phyloP scores from a whole-genome alignment of 306 rosid species.

The Glycine latifolia region DNA sequence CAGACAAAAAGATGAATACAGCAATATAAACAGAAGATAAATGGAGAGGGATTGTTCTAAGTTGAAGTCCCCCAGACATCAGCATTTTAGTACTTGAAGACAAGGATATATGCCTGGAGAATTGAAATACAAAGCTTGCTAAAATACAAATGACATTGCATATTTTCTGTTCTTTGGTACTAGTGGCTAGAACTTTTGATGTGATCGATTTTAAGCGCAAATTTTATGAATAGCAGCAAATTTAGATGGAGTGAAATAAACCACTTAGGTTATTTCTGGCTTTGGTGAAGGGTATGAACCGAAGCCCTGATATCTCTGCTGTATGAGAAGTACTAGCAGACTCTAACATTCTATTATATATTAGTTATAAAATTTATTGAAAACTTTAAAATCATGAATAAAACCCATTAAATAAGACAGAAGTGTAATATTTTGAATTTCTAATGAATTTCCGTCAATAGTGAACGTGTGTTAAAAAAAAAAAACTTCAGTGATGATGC shows the following conservation, averaged over 20 bases:
- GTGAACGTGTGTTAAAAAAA: not conserved
- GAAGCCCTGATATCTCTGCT: not conserved
- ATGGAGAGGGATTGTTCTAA: conserved; percentile 2
- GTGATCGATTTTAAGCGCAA: not conserved
- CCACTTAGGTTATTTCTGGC: not conserved
- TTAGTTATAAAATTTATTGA: no score
- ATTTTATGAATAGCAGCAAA: not conserved
- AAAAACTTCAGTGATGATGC: no score
- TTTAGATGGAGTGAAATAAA: not conserved
- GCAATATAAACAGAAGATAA: not conserved
- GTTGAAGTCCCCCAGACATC: not conserved
- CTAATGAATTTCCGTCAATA: no score
- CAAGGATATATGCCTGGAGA: no score
- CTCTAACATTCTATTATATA: no score
- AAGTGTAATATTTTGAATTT: no score
- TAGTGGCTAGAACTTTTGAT: conserved; percentile 4
- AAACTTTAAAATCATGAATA: no score
- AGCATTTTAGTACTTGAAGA: not conserved
- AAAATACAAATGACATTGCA: conserved; percentile 4
- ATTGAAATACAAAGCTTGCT: not conserved
- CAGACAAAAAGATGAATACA: not conserved
- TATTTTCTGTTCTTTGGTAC: not conserved
- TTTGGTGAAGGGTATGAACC: not conserved
- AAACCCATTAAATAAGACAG: no score
- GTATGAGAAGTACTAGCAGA: not conserved